Percentiles rank a stretch among this genome's conserved stretches.
Conservation (phyloP, 768 basidiomycete genomes). For the Collybia sp. region DNA sequence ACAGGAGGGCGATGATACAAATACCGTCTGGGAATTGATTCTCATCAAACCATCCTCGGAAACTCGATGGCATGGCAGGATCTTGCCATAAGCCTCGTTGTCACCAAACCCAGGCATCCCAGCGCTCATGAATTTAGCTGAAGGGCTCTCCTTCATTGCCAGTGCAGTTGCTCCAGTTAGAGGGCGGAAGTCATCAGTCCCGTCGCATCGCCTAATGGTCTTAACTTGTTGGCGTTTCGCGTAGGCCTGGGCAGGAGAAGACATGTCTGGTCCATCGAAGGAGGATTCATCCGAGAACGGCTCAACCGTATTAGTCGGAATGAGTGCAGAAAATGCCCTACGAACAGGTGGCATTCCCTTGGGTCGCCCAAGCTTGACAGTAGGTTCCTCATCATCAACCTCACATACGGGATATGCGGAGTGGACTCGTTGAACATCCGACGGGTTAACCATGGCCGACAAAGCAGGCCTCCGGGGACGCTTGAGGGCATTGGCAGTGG, state of each 20-base stretch:
- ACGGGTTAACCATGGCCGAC: conserved; percentile 55
- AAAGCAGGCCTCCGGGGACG: conserved; percentile 63
- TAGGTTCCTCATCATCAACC: conserved; percentile 18
- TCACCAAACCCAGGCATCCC: conserved; percentile 87
- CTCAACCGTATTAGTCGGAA: conserved; percentile 53
- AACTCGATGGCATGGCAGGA: conserved; percentile 90
- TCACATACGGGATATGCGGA: conserved; percentile 40
- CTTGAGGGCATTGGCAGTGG: conserved; percentile 48
- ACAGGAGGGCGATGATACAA: no score
- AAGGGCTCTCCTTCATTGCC: conserved; percentile 52
- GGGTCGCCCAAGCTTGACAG: conserved; percentile 16
- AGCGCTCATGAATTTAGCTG: conserved; percentile 47
- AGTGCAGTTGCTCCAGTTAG: conserved; percentile 62
- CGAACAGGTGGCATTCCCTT: conserved; percentile 47
- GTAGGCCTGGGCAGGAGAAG: conserved; percentile 80
- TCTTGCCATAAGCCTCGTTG: conserved; percentile 89
- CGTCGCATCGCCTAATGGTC: conserved; percentile 76
- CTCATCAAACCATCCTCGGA: conserved; percentile 95
- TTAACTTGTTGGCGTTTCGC: conserved; percentile 72
- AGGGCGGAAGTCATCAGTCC: conserved; percentile 76
- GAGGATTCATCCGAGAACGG: conserved; percentile 49
- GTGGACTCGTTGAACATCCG: conserved; percentile 27
- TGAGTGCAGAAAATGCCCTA: conserved; percentile 74
- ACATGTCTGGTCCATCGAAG: conserved; percentile 67
- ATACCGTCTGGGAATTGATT: conserved; percentile 74